Conservation (phyloP, 1,284 basidiomycete genomes). For the Ceratobasidium sp. region DNA sequence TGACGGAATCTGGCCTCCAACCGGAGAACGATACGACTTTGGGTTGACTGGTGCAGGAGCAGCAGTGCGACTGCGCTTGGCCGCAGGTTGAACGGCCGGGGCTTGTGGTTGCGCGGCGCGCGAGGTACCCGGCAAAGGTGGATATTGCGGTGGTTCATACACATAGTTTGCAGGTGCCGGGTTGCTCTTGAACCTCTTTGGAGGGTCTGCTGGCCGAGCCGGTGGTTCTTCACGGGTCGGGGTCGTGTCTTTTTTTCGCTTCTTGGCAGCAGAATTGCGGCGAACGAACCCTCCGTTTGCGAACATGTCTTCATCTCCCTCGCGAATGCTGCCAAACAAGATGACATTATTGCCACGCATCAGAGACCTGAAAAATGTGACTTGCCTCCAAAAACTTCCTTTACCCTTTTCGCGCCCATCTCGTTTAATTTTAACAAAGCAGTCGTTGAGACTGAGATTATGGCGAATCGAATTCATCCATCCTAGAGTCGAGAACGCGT, state of each 20-base stretch:
- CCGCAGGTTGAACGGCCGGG: neutral
- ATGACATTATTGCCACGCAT: neutral
- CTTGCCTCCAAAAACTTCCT: constrained; percentile 41
- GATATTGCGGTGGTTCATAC: constrained; percentile 28
- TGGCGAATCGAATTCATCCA: constrained; percentile 43
- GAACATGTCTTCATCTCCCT: constrained; percentile 37
- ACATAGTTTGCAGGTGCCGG: constrained; percentile 23
- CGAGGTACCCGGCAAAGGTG: constrained; percentile 9
- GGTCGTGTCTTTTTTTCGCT: constrained; percentile 28
- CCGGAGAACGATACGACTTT: constrained; percentile 23
- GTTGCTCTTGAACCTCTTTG: constrained; percentile 12
- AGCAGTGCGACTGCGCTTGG: constrained; percentile 3
- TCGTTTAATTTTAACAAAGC: constrained; percentile 42
- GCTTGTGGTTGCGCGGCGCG: neutral
- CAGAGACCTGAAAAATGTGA: neutral
- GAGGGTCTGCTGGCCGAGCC: neutral
- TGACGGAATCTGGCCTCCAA: neutral
- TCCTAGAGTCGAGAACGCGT: constrained; percentile 5
- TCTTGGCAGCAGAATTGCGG: constrained; percentile 29
- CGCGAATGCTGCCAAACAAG: constrained; percentile 1
- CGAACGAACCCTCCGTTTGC: constrained; percentile 34
- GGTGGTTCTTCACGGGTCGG: constrained; percentile 9
- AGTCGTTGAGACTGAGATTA: constrained; percentile 43
- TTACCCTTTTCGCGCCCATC: constrained; percentile 43
- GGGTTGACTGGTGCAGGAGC: constrained; percentile 11